Evolutionary conservation across 2,329 filamentous ascomycete genomes (phyloP), one percentile per base, ranked within the genome.

Genomic region (Cytospora mali): DNA sequence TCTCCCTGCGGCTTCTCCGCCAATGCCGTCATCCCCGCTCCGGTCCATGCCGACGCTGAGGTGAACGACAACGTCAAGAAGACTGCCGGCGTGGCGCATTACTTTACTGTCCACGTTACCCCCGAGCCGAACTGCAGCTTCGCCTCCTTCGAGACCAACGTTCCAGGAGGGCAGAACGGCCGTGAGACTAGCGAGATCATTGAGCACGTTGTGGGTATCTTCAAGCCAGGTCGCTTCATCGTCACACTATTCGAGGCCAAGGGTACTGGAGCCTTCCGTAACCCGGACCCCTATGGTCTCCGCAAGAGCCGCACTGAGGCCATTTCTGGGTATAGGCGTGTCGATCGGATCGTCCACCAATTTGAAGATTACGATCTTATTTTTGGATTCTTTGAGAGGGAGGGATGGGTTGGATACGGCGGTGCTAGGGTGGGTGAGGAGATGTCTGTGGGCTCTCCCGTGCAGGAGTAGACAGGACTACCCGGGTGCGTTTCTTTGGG

Each of bases 91-190:
- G 49, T 84, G 4, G 89, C 86, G 48, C 93, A 98, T 78, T 99
- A 99, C 80, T 99, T 97, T 78, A 99, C 94, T 1, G 95, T 99
- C 27, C 95, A 99, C 73, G 95, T 99, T 68, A 99, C 95, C 0
- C 95, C 95, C 0, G 95, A 99, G 81, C 92, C 94, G 16, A 88
- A 97, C 71, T 99, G 94, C 81, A 97, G 93, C 6, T 99, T 96
- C 75, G 95, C 95, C 39, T 97, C 93, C 2, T 99, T 99, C 73
- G 95, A 99, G 81, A 98, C 95, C 68, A 99, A 98, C 70, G 94
- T 99, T 4, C 95, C 95, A 1, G 90, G 92, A 28, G 88, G 88
- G 6, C 92, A 97, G 78, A 92, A 87, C 62, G 93, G 93, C 18
- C 90, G 93, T 66, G 90, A 93, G 74, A 97, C 94, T 0, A 87